phyloP scores from a whole-genome alignment of 441 rosid genomes.

The Gossypium gossypioides region DNA sequence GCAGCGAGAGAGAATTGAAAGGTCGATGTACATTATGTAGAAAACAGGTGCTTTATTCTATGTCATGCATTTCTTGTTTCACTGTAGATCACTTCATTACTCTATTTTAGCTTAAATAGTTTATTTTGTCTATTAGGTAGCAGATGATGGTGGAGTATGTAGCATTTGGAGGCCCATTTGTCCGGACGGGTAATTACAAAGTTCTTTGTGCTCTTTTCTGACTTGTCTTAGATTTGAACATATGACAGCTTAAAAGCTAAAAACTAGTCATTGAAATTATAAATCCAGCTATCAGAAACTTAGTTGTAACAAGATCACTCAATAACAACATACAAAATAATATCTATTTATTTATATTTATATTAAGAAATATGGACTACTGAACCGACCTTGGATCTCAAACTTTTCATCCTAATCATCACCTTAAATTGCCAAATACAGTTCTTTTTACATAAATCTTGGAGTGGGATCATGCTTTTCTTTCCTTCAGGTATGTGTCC shows the following conservation, averaged over 20 bases:
- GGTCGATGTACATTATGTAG: slow-evolving; percentile 74
- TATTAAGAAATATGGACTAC: background rate
- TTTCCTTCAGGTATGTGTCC: slow-evolving; percentile 53
- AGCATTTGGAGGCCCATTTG: slow-evolving; percentile 92
- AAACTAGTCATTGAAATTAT: background rate
- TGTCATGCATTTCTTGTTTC: slow-evolving; percentile 5
- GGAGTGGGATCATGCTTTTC: background rate
- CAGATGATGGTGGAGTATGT: slow-evolving; percentile 53
- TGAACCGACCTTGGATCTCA: background rate
- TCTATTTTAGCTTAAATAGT: background rate
- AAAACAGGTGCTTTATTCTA: slow-evolving; percentile 56
- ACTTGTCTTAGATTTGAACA: background rate
- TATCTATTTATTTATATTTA: background rate
- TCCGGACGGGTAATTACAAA: slow-evolving; percentile 64
- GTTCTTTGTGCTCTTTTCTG: slow-evolving; percentile 3
- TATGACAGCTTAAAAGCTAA: background rate
- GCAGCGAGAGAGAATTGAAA: slow-evolving; percentile 68
- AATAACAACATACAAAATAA: background rate
- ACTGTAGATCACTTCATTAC: background rate
- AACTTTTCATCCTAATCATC: background rate
- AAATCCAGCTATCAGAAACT: background rate
- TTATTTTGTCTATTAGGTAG: slow-evolving; percentile 38
- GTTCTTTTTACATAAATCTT: background rate
- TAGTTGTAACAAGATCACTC: background rate
- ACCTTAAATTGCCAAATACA: background rate